Conservation (phyloP, 1,284 basidiomycete genomes). For the Takashimella koratensis region DNA sequence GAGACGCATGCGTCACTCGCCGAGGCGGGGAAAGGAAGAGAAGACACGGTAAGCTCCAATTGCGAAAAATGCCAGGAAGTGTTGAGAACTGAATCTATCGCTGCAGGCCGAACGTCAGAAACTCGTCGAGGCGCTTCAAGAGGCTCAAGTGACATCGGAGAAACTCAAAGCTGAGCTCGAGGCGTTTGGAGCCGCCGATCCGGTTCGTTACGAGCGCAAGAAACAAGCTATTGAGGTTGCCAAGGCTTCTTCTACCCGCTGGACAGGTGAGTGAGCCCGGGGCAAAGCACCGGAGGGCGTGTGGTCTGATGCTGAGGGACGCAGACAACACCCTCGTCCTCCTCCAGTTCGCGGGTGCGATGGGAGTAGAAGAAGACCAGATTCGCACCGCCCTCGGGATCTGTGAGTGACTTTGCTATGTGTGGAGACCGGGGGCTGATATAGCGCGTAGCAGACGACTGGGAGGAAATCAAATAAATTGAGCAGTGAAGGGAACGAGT, state of each 20-base stretch:
- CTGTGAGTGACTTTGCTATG: background rate
- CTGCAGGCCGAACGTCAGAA: constrained; percentile 57
- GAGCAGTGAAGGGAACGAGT: constrained; percentile 3
- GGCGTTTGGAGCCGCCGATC: constrained; percentile 74
- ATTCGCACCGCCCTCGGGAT: background rate
- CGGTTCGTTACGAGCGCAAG: constrained; percentile 70
- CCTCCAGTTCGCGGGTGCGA: constrained; percentile 20
- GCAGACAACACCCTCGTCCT: constrained; percentile 42
- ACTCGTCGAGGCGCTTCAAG: constrained; percentile 53
- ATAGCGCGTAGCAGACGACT: constrained; percentile 13
- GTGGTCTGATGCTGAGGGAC: background rate
- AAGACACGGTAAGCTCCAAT: constrained; percentile 59
- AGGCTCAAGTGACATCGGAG: constrained; percentile 8
- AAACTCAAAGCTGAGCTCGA: constrained; percentile 57
- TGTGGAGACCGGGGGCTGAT: background rate
- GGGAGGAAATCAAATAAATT: no score
- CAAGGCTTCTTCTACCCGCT: constrained; percentile 71
- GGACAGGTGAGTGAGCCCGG: constrained; percentile 76
- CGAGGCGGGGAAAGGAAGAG: constrained; percentile 57
- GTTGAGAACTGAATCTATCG: background rate
- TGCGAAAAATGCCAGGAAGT: no score
- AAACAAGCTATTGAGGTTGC: constrained; percentile 65
- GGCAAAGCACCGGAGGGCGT: no score
- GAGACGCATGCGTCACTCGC: constrained; percentile 51
- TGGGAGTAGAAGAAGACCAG: constrained; percentile 10